Base-by-base conservation (phyloP, 495 filamentous ascomycete genomes). In the Neurospora pannonica region DNA sequence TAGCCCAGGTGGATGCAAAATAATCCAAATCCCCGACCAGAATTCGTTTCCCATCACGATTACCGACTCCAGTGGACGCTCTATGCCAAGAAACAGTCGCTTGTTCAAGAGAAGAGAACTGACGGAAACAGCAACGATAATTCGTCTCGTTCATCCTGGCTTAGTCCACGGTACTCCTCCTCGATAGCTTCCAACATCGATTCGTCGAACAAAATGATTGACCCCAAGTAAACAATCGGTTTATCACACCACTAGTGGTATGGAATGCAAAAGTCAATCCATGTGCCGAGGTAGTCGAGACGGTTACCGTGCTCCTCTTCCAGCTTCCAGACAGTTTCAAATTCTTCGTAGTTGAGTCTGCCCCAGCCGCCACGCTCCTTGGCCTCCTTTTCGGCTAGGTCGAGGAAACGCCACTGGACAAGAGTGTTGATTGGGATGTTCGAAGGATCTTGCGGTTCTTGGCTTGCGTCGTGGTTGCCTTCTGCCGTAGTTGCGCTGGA, bases 251-350 rank as follows among this genome's bases (percentile, higher is more conserved):
- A 11, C 74, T 79, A 81, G 21, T 74, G 71, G 46, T 83, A 86
- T 13, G 87, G 87, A 73, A 89, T 88, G 77, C 87, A 89, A 78
- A 95, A 92, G 80, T 96, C 93, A 78, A 95, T 94, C 94, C 94
- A 97, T 72, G 86, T 91, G 21, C 91, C 92, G 39, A 96, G 84
- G 82, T 95, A 96, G 71, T 90, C 91, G 73, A 97, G 85, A 34
- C 87, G 79, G 71, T 83, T 85, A 5, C 84, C 82, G 7, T 79
- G 83, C 48, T 84, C 83, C 40, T 90, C 90, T 69, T 89, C 88
- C 19, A 85, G 85, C 71, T 87, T 88, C 85, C 95, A 93, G 46
- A 92, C 89, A 36, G 83, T 80, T 74, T 91, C 88, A 79, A 95
- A 96, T 82, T 97, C 93, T 4, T 87, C 83, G 70, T 89, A 93